Evolutionary conservation across 495 filamentous ascomycete genomes (phyloP), one percentile per base, ranked within the genome.

Genomic region (Trichoderma orchidacearum): DNA sequence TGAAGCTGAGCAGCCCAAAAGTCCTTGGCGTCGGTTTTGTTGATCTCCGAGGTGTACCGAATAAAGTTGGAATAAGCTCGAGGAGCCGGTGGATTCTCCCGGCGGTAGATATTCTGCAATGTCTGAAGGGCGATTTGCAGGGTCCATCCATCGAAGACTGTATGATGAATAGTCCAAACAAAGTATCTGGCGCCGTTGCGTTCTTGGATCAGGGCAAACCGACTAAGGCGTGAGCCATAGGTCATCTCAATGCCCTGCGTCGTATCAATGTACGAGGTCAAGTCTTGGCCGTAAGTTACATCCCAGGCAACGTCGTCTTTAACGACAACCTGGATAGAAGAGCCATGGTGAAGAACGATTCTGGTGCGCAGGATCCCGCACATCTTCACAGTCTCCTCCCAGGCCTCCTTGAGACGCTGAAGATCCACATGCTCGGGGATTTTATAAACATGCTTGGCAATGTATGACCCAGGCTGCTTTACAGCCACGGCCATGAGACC

Each of bases 341-440:
- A 59, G 0, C 48, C 41, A 0, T 31, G 31, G 6, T 34, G 48
- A 0, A 48, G 56, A 13, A 80, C 69, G 61, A 90, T 88, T 4
- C 79, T 75, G 11, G 85, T 90, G 31, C 86, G 76, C 6, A 89
- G 76, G 57, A 86, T 85, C 36, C 83, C 79, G 58, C 76, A 74
- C 6, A 74, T 65, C 1, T 75, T 63, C 15, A 80, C 67, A n/a
- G 82, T 77, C 6, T 61, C 63, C 52, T 75, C 60, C 80, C 80
- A 82, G 11, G 79, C 74, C 3, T 56, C 55, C 58, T 69, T 66
- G 60, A 83, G 74, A 9, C 61, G 67, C 4, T 63, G 55, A 18
- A 73, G 9, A 56, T 81, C 72, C 9, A 78, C 57, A 7, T 63
- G 17, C 0, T 11, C 18, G 8, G 51, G 51, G 8, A 53, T 6